phyloP scores from a whole-genome alignment of 805 yeast species.

The Tetrapisispora phaffii region DNA sequence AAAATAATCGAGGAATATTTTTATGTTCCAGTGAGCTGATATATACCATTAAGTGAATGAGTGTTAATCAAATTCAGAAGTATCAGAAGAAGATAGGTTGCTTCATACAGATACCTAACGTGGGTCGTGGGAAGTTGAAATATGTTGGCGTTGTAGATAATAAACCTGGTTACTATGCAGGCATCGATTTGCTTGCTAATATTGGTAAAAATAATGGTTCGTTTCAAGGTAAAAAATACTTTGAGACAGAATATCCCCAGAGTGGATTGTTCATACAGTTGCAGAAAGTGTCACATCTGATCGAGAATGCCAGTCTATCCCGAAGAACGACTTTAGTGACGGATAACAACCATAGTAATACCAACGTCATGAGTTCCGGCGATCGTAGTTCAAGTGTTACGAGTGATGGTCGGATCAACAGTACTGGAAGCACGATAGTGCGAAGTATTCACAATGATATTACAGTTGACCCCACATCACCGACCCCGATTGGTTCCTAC shows the following conservation, averaged over 20 bases:
- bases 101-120: constrained; percentile 49
- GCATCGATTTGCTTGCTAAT: constrained; percentile 63
- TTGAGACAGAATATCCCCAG: constrained; percentile 49
- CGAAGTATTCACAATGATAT: constrained; percentile 6
- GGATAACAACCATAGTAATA: background rate
- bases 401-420: constrained; percentile 12
- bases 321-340: constrained; percentile 12
- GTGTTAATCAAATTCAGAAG: constrained; percentile 2
- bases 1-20: too few relatives aligned
- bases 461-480: constrained; percentile 8
- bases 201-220: constrained; percentile 84
- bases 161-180: constrained; percentile 72
- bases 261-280: constrained; percentile 69
- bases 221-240: constrained; percentile 62
- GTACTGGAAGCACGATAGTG: constrained; percentile 6
- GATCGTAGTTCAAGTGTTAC: constrained; percentile 6
- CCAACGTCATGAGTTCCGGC: background rate
- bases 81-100: constrained; percentile 24
- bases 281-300: constrained; percentile 31
- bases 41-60: background rate
- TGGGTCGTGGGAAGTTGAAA: constrained; percentile 56
- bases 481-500: constrained; percentile 10
- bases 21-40: too few relatives aligned
- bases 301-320: constrained; percentile 13
- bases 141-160: constrained; percentile 67